phyloP scores from a whole-genome alignment of 2,329 filamentous ascomycete genomes.

The Aquanectria penicillioides region DNA sequence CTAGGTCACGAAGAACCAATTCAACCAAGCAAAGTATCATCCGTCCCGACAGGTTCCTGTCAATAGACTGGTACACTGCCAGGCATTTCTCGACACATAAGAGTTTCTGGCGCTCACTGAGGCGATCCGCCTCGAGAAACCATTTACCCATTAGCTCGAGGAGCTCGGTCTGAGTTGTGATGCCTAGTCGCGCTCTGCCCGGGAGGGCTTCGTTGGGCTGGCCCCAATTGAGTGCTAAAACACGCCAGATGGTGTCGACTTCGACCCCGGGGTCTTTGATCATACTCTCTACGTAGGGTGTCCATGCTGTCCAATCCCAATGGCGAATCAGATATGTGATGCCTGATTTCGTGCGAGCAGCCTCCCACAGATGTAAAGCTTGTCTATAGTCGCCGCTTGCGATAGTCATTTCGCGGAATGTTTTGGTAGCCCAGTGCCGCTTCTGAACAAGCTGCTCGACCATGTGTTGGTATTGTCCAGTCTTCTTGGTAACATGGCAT shows the following conservation, averaged over 20 bases:
- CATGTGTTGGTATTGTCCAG: slow-evolving; percentile 6
- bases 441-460: background rate
- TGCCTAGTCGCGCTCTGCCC: background rate
- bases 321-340: background rate
- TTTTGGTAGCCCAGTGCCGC: background rate
- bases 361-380: slow-evolving; percentile 38
- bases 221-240: slow-evolving; percentile 34
- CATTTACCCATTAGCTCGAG: slow-evolving; percentile 44
- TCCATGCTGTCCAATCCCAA: slow-evolving; percentile 49
- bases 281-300: slow-evolving; percentile 44
- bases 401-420: slow-evolving; percentile 15
- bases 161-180: slow-evolving; percentile 34
- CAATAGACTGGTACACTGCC: slow-evolving; percentile 36
- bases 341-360: background rate
- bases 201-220: background rate
- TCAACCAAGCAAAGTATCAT: slow-evolving; percentile 41
- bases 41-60: slow-evolving; percentile 34
- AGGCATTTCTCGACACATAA: slow-evolving; percentile 44
- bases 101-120: slow-evolving; percentile 44
- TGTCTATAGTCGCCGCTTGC: slow-evolving; percentile 36
- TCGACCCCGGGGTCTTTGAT: slow-evolving; percentile 44
- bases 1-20: slow-evolving; percentile 47
- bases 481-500: slow-evolving; percentile 1
- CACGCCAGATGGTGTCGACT: slow-evolving; percentile 39
- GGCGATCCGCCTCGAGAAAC: slow-evolving; percentile 41